These are phyloP conservation scores for Cinchona pubescens DNA, from an alignment of 257 asterid genomes.

Conservation along the genomic window DNA sequence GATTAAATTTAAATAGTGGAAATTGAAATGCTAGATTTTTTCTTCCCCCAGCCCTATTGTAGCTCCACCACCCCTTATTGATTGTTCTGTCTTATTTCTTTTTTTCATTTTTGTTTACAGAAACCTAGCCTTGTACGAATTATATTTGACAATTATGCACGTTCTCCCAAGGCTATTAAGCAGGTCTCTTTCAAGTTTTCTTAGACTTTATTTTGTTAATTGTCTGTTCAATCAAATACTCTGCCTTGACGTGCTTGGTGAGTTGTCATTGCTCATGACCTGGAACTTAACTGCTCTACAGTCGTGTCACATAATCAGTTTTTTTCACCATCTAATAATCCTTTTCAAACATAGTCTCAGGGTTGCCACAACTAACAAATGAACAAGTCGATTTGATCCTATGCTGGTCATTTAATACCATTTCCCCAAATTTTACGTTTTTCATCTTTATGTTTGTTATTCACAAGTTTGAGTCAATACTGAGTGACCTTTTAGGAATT, in stretches of 20 bases:
- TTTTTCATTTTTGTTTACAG: conserved; percentile 41
- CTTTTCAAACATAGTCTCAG: not conserved
- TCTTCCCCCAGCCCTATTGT: not conserved
- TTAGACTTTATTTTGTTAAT: conserved; percentile 16
- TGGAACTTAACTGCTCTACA: not conserved
- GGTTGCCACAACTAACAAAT: not conserved
- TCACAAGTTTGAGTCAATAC: not conserved
- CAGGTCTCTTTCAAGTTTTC: conserved; percentile 61
- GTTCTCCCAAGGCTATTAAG: conserved; percentile 73
- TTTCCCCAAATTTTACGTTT: conserved; percentile 4
- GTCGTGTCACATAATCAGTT: not conserved
- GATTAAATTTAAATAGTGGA: not conserved
- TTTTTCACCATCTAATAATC: not conserved
- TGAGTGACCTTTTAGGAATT: not conserved
- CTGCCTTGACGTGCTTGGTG: not conserved
- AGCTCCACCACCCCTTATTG: not conserved
- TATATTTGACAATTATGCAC: conserved; percentile 64
- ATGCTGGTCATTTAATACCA: not conserved
- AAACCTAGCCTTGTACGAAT: conserved; percentile 75
- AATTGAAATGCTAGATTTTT: not conserved
- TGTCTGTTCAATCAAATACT: not conserved
- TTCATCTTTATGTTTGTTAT: not conserved
- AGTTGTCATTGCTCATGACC: not conserved
- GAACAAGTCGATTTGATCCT: not conserved
- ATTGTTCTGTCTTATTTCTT: not conserved